Evolutionary conservation across 2,329 filamentous ascomycete species (phyloP), one percentile per base, ranked within the genome.

Genomic region (Akanthomyces muscarius): DNA sequence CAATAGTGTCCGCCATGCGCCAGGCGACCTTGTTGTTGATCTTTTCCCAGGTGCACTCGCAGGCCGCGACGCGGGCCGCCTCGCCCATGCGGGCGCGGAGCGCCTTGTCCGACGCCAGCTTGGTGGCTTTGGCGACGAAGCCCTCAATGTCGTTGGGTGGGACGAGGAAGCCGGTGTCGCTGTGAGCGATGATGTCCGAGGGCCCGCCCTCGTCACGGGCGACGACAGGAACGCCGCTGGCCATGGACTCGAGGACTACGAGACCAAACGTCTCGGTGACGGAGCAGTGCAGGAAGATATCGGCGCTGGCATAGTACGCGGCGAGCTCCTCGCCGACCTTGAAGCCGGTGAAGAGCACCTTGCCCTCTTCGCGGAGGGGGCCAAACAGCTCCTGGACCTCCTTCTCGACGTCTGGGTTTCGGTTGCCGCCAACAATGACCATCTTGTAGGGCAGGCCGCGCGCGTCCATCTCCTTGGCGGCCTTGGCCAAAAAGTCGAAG

Each of bases 181-280:
- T 82, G 66, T 90, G 76, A 30, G 79, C 76, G 42, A 90, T 80
- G 60, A 87, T 89, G 69, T 90, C 87, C 42, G 85, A 87, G 0
- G 88, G 88, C 0, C 88, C 88, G 11, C 88, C 88, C 70, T 88
- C 85, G 68, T 90, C 86, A 52, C 88, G 81, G 3, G 88, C 88
- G 59, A 90, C 79, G 28, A 90, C 87, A 0, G 87, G 87, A 2
- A 91, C 80, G 3, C 87, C 86, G 66, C 86, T 89, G 0, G 87
- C 87, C 87, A 90, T 89, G 3, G 85, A 84, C 72, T 90, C 88
- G 2, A 90, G 76, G 1, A 90, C 87, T 0, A 90, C 87, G 11
- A 90, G 77, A 0, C 88, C 88, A 71, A 90, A 90, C 0, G 88
- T 90, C 73, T 90, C 88, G 0, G 87, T 90, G 63, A 90, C 78